Percentiles rank a stretch among this genome's conserved stretches.
These are phyloP conservation scores for Spinellus fusiger DNA, from an alignment of 192 early-diverging fungal species.

Conservation along the genomic window DNA sequence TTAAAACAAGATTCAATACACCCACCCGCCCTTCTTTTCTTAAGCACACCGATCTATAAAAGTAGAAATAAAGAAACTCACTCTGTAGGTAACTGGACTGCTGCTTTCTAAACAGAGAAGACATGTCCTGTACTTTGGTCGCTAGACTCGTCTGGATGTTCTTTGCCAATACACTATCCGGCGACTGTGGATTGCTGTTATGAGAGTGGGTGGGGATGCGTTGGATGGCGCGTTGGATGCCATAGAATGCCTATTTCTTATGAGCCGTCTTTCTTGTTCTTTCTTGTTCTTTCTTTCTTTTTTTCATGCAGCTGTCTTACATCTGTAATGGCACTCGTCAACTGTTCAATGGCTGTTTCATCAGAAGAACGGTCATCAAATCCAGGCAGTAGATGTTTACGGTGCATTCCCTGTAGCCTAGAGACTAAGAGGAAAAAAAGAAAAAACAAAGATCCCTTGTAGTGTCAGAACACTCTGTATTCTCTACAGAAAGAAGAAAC, in stretches of 20 bases:
- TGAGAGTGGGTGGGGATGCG: conserved; percentile 48
- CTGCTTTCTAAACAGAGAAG: conserved; percentile 73
- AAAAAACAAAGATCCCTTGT: no score
- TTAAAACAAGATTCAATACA: neutral
- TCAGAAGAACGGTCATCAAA: conserved; percentile 84
- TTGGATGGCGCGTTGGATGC: conserved; percentile 75
- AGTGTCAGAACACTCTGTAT: no score
- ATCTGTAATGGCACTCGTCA: conserved; percentile 81
- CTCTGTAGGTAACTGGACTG: conserved; percentile 88
- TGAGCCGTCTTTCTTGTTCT: neutral
- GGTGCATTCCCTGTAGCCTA: conserved; percentile 76
- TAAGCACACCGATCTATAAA: no score
- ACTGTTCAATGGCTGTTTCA: conserved; percentile 72
- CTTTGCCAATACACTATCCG: conserved; percentile 60
- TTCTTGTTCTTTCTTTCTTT: neutral
- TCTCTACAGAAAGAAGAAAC: neutral
- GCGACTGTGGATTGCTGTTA: conserved; percentile 39
- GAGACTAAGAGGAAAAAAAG: conserved; percentile 39
- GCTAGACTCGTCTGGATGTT: conserved; percentile 93
- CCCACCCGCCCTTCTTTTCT: no score
- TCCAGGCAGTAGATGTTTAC: conserved; percentile 84
- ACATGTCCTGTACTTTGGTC: conserved; percentile 81
- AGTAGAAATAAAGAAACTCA: conserved; percentile 38
- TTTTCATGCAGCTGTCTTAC: conserved; percentile 35
- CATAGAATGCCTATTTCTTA: conserved; percentile 65